A percentile compares a stretch with the other conserved stretches of the same genome.
Conservation (phyloP, 2,329 filamentous ascomycete genomes). For the Allantophomopsis lycopodina region DNA sequence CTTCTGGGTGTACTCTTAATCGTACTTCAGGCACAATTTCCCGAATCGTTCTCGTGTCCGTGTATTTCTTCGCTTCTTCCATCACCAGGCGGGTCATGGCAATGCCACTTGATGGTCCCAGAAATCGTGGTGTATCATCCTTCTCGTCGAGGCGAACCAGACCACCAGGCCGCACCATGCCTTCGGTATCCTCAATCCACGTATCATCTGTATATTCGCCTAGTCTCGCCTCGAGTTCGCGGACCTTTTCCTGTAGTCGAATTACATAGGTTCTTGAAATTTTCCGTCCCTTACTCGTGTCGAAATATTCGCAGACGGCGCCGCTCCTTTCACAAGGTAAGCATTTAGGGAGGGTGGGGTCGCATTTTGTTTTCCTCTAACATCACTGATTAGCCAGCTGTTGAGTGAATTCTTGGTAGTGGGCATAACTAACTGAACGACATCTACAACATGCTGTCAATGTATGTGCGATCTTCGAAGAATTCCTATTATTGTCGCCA, state of each 20-base stretch:
- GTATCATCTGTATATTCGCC: constrained; percentile 68
- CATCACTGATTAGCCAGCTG: constrained; percentile 1
- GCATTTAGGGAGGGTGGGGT: constrained; percentile 82
- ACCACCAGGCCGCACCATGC: constrained; percentile 76
- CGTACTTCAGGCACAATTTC: constrained; percentile 72
- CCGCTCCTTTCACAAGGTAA: constrained; percentile 86
- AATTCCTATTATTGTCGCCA: constrained; percentile 33
- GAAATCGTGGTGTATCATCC: constrained; percentile 75
- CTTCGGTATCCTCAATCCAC: constrained; percentile 58
- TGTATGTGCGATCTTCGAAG: constrained; percentile 60
- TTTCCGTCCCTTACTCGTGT: constrained; percentile 72
- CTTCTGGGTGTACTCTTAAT: constrained; percentile 52
- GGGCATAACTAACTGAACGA: constrained; percentile 45
- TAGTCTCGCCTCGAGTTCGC: constrained; percentile 69
- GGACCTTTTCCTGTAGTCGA: constrained; percentile 76
- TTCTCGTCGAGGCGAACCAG: constrained; percentile 73
- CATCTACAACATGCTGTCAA: constrained; percentile 71
- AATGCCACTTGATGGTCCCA: constrained; percentile 90
- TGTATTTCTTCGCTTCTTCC: constrained; percentile 91
- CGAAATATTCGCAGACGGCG: constrained; percentile 88
- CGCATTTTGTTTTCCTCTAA: constrained; percentile 94
- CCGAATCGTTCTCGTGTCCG: constrained; percentile 79
- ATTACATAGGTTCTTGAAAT: constrained; percentile 90
- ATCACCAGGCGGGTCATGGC: constrained; percentile 90
- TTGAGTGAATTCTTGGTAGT: neutral